phyloP scores from a whole-genome alignment of 2,329 filamentous ascomycete genomes.

The Mollisia scopiformis region DNA sequence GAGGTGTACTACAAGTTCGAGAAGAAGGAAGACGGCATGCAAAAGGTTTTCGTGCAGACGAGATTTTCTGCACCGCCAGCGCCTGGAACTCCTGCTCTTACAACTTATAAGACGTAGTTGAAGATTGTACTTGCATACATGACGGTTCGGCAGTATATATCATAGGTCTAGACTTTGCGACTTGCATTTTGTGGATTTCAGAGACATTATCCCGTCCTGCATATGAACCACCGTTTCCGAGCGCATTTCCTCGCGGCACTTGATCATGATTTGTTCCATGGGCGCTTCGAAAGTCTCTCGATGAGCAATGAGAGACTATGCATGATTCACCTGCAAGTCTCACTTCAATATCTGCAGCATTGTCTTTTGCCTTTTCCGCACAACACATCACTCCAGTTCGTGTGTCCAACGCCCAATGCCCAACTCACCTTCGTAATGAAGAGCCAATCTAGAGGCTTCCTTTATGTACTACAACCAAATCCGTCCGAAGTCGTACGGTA shows the following conservation, averaged over 20 bases:
- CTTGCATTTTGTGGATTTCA: not conserved
- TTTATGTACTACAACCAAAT: too few relatives aligned
- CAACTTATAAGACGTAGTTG: constrained; percentile 36
- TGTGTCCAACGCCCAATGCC: too few relatives aligned
- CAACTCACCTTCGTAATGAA: too few relatives aligned
- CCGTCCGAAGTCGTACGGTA: too few relatives aligned
- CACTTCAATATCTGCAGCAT: too few relatives aligned
- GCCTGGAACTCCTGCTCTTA: constrained; percentile 48
- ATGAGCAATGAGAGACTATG: too few relatives aligned
- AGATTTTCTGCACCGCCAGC: constrained; percentile 55
- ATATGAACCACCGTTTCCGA: not conserved
- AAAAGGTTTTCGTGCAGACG: constrained; percentile 76
- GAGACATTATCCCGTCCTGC: not conserved
- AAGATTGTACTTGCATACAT: not conserved
- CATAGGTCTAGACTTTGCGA: not conserved
- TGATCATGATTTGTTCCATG: not conserved
- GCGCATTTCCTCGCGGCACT: not conserved
- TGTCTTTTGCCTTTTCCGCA: too few relatives aligned
- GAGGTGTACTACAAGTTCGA: constrained; percentile 68
- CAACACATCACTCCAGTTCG: too few relatives aligned
- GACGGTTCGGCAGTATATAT: not conserved
- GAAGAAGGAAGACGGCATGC: constrained; percentile 67
- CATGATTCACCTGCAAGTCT: not conserved
- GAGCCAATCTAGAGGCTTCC: too few relatives aligned
- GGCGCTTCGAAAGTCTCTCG: too few relatives aligned